A percentile compares a stretch with the other conserved stretches of the same genome.
phyloP scores from a whole-genome alignment of 371 early-diverging fungal genomes.

The Mortierella sp. region DNA sequence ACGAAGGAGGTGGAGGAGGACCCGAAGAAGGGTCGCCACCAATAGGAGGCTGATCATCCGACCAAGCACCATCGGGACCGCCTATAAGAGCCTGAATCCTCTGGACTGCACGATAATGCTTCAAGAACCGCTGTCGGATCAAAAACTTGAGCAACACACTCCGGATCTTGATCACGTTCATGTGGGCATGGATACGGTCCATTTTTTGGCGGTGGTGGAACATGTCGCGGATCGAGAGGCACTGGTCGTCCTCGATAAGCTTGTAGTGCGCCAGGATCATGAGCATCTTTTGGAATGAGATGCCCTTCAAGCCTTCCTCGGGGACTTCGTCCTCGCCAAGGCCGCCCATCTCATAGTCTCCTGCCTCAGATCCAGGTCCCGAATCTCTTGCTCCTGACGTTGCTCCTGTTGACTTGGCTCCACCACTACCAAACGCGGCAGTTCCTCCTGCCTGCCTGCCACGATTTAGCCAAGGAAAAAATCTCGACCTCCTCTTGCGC shows the following conservation, averaged over 20 bases:
- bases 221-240: conserved; percentile 52
- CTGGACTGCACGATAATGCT: conserved; percentile 28
- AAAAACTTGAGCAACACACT: conserved; percentile 41
- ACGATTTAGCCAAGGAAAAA: conserved; percentile 46
- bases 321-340: conserved; percentile 48
- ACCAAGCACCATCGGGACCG: neutral
- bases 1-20: neutral
- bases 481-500: conserved; percentile 44
- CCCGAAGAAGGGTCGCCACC: neutral
- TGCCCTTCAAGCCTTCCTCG: conserved; percentile 56
- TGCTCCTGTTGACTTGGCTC: neutral
- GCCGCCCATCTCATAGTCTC: conserved; percentile 35
- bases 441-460: neutral
- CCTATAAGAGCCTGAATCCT: conserved; percentile 21
- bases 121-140: conserved; percentile 46
- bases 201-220: conserved; percentile 57
- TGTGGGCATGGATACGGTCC: conserved; percentile 52
- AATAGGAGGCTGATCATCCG: neutral
- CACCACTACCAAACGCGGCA: neutral
- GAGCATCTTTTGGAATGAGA: conserved; percentile 74
- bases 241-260: conserved; percentile 64
- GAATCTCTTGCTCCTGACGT: conserved; percentile 19
- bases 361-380: neutral
- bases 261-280: conserved; percentile 71
- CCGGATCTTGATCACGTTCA: conserved; percentile 37